phyloP scores from a whole-genome alignment of 306 rosid genomes.

The Pyrus communis region DNA sequence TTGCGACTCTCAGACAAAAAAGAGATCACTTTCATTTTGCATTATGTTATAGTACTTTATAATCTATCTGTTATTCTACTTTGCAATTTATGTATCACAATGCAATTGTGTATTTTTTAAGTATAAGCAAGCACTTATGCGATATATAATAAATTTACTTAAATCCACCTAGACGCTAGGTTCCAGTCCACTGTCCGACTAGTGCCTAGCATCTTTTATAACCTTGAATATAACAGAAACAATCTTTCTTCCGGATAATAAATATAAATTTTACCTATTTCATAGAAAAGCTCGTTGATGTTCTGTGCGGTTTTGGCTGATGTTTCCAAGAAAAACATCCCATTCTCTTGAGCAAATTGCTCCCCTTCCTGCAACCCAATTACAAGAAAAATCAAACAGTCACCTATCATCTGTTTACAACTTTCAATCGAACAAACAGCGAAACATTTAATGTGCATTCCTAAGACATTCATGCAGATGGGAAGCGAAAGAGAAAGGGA shows the following conservation, averaged over 20 bases:
- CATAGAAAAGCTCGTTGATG: conserved; percentile 70
- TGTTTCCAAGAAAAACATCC: conserved; percentile 79
- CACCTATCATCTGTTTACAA: neutral
- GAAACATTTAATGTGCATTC: neutral
- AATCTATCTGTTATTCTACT: too few species aligned
- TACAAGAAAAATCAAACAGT: neutral
- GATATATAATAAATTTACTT: too few species aligned
- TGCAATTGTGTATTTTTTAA: too few species aligned
- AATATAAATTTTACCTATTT: conserved; percentile 47
- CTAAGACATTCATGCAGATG: neutral
- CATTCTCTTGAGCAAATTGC: conserved; percentile 68
- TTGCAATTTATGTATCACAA: too few species aligned
- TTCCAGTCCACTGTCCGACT: too few species aligned
- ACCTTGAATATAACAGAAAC: neutral
- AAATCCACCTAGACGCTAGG: too few species aligned
- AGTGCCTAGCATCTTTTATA: too few species aligned
- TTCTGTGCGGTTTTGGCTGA: conserved; percentile 78
- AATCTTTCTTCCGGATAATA: neutral
- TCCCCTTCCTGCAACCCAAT: conserved; percentile 54
- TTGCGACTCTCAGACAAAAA: too few species aligned
- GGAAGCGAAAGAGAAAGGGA: neutral
- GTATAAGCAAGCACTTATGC: too few species aligned
- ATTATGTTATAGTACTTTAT: too few species aligned
- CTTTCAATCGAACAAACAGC: neutral
- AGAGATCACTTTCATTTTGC: too few species aligned